Evolutionary conservation across 2,329 filamentous ascomycete species (phyloP).

Genomic region (Nannizziopsis barbatae): DNA sequence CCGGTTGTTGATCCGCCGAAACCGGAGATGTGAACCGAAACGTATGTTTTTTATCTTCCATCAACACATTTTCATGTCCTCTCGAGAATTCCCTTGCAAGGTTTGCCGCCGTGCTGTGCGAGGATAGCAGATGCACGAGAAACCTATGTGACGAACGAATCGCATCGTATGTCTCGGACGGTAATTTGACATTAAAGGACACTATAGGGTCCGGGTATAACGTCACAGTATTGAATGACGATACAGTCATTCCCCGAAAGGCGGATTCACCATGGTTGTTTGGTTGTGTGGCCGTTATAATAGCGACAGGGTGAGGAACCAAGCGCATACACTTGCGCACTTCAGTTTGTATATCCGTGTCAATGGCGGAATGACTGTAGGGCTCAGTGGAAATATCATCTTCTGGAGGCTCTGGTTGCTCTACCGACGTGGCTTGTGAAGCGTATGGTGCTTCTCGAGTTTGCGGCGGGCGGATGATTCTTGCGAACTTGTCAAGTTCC

Average conservation of each 20-base stretch:
- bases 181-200: slow-evolving; percentile 50
- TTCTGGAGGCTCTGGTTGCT: slow-evolving; percentile 8
- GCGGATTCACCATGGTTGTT: slow-evolving; percentile 19
- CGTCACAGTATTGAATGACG: slow-evolving; percentile 50
- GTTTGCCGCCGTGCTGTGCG: slow-evolving; percentile 23
- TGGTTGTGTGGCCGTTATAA: slow-evolving; percentile 41
- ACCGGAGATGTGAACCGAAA: slow-evolving; percentile 13
- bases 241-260: slow-evolving; percentile 47
- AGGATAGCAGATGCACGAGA: slow-evolving; percentile 42
- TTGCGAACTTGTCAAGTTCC: slow-evolving; percentile 2
- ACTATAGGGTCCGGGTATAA: slow-evolving; percentile 46
- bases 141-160: slow-evolving; percentile 39
- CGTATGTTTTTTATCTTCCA: slow-evolving; percentile 14
- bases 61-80: slow-evolving; percentile 29
- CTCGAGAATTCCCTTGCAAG: slow-evolving; percentile 33
- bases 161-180: slow-evolving; percentile 46
- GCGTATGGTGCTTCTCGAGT: slow-evolving; percentile 3
- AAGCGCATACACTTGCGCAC: slow-evolving; percentile 42
- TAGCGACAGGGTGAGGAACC: slow-evolving; percentile 47
- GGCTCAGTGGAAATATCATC: slow-evolving; percentile 12
- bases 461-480: neutral
- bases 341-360: slow-evolving; percentile 17
- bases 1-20: slow-evolving; percentile 2
- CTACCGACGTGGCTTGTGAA: neutral
- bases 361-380: neutral